These are phyloP conservation scores for Polymyxa betae DNA, from an alignment of 208 protist genomes.

Conservation along the genomic window DNA sequence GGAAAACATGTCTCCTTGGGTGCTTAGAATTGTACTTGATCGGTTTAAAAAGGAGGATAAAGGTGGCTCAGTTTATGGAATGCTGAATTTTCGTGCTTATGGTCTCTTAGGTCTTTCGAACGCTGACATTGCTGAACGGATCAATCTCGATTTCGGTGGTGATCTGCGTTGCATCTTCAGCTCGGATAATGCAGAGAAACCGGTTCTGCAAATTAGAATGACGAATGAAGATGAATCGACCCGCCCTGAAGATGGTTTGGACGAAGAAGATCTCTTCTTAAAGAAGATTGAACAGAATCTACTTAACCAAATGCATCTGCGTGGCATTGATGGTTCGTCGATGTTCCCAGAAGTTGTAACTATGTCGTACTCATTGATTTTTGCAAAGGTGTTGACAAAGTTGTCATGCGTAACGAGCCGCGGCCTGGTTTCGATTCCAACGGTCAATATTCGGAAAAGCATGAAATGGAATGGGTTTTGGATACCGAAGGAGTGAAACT, in stretches of 20 bases:
- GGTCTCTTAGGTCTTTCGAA: conserved; percentile 68
- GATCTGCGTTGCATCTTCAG: conserved; percentile 77
- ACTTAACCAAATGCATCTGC: conserved; percentile 76
- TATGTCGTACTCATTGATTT: not conserved
- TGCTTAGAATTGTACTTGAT: conserved; percentile 93
- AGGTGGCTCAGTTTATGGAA: not conserved
- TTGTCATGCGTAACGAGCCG: conserved; percentile 75
- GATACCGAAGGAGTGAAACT: conserved; percentile 96
- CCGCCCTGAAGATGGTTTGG: conserved; percentile 69
- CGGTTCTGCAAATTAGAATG: conserved; percentile 78
- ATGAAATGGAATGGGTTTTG: conserved; percentile 86
- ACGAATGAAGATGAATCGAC: conserved; percentile 61
- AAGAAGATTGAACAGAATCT: conserved; percentile 77
- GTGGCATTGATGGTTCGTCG: conserved; percentile 81
- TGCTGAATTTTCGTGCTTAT: not conserved
- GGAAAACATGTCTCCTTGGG: conserved; percentile 83
- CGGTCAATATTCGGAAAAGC: conserved; percentile 61
- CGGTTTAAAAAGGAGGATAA: conserved; percentile 82
- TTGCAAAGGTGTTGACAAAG: conserved; percentile 88
- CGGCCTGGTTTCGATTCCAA: conserved; percentile 61
- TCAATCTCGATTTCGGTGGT: conserved; percentile 77
- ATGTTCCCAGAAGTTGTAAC: not conserved
- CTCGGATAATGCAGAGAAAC: conserved; percentile 89
- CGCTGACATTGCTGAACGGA: conserved; percentile 86
- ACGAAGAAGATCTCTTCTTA: conserved; percentile 82